These are phyloP conservation scores for Sporothrix protearum DNA, from an alignment of 2,329 filamentous ascomycete species.

Conservation along the genomic window DNA sequence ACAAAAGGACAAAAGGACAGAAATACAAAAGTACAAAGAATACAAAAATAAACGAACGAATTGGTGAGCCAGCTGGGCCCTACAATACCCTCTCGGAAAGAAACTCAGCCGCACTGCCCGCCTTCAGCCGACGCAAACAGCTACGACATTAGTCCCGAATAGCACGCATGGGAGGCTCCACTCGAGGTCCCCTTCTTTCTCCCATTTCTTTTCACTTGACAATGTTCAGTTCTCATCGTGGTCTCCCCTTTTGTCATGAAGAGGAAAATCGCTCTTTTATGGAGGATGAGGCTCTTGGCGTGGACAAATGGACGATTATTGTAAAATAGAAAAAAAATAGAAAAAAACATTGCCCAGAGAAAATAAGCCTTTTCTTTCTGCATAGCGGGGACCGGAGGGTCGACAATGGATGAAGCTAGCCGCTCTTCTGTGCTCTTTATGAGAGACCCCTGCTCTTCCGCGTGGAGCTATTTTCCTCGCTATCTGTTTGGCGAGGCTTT, in stretches of 20 bases:
- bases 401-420: neutral
- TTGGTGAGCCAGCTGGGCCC: neutral
- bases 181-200: neutral
- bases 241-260: neutral
- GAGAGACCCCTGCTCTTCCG: neutral
- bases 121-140: neutral
- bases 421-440: neutral
- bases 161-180: neutral
- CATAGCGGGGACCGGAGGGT: neutral
- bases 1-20: no score
- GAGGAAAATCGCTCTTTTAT: neutral
- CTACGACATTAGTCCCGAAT: neutral
- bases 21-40: no score
- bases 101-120: slow-evolving; percentile 10
- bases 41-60: neutral
- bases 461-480: neutral
- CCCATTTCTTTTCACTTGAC: neutral
- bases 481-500: neutral
- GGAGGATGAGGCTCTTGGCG: neutral
- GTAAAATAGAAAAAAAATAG: neutral
- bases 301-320: neutral
- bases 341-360: neutral
- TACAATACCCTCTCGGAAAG: neutral
- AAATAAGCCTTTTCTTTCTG: neutral
- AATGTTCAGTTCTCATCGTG: neutral